Conservation (phyloP, 2,329 filamentous ascomycete species). For the Tricladium varicosporioides region DNA sequence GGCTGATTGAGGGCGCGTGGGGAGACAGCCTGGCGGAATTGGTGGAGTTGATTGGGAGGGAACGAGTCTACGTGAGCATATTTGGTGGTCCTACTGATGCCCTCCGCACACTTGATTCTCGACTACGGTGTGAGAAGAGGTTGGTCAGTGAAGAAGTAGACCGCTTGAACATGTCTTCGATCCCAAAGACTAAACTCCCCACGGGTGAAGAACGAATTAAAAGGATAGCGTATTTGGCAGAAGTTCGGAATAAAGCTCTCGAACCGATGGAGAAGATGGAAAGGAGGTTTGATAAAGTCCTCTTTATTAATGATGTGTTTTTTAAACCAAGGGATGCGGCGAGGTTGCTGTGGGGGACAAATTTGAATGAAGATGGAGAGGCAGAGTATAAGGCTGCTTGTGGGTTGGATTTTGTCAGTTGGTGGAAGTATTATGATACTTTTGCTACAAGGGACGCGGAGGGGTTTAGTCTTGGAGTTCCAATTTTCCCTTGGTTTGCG, state of each 20-base stretch:
- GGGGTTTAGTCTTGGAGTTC: constrained; percentile 60
- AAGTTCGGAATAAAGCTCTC: constrained; percentile 69
- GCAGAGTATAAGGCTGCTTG: constrained; percentile 66
- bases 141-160: constrained; percentile 58
- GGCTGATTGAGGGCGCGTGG: constrained; percentile 63
- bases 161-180: constrained; percentile 48
- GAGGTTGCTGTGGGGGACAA: constrained; percentile 61
- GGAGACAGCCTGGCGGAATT: constrained; percentile 58
- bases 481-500: constrained; percentile 68
- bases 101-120: constrained; percentile 50
- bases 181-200: constrained; percentile 60
- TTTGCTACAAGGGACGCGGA: constrained; percentile 69
- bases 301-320: constrained; percentile 68
- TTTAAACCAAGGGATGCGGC: constrained; percentile 51
- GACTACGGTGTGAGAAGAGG: constrained; percentile 44
- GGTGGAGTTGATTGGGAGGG: constrained; percentile 62
- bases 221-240: constrained; percentile 70
- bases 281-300: constrained; percentile 51
- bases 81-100: constrained; percentile 61
- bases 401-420: constrained; percentile 66
- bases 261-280: constrained; percentile 54
- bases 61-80: constrained; percentile 70
- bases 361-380: constrained; percentile 48
- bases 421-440: constrained; percentile 70
- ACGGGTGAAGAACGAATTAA: constrained; percentile 64